These are phyloP conservation scores for Moesziomyces parantarcticus DNA, from an alignment of 1,284 basidiomycete genomes.

Conservation along the genomic window DNA sequence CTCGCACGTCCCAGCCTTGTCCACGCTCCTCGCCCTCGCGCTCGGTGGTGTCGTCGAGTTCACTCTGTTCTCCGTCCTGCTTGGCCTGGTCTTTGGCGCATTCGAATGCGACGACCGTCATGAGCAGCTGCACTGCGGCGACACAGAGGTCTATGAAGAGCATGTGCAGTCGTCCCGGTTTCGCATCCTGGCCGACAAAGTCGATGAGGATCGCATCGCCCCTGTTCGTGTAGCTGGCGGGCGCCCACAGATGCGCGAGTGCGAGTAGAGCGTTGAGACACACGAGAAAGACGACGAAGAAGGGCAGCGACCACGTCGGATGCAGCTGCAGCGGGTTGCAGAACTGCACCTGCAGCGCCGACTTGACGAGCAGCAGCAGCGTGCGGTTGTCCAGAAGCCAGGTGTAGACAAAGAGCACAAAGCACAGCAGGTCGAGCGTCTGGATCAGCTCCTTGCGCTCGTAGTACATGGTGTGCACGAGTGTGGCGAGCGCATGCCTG, in stretches of 20 bases:
- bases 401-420: conserved; percentile 52
- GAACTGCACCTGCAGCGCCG: conserved; percentile 45
- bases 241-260: conserved; percentile 25
- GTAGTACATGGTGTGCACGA: conserved; percentile 36
- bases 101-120: conserved; percentile 44
- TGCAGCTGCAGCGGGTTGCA: conserved; percentile 45
- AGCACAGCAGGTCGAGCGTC: conserved; percentile 53
- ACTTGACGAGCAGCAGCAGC: conserved; percentile 39
- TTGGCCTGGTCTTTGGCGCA: conserved; percentile 33
- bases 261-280: conserved; percentile 36
- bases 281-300: conserved; percentile 38
- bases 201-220: conserved; percentile 50
- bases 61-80: conserved; percentile 33
- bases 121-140: conserved; percentile 35
- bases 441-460: conserved; percentile 52
- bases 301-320: conserved; percentile 40
- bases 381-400: conserved; percentile 54
- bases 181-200: conserved; percentile 50
- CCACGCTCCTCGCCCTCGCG: conserved; percentile 15
- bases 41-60: conserved; percentile 24
- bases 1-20: conserved; percentile 41
- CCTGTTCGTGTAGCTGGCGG: conserved; percentile 10
- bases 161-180: conserved; percentile 40
- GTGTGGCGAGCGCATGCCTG: conserved; percentile 15
- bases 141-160: conserved; percentile 33